Conservation (phyloP, 202 grass and related monocot species). For the Zizania palustris region DNA sequence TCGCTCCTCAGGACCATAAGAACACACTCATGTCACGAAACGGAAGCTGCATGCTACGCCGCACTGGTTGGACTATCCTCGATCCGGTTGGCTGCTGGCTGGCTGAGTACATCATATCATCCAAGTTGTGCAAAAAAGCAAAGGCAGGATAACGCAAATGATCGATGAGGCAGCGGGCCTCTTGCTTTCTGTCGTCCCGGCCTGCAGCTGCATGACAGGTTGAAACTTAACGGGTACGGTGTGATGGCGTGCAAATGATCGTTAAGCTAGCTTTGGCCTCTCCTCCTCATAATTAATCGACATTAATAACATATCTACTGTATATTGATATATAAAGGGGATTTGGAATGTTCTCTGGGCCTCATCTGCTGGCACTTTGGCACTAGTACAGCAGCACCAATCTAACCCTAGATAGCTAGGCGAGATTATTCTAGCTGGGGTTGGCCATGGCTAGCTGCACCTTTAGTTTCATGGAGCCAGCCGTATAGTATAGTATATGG, state of each 20-base stretch:
- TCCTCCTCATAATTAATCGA: not conserved
- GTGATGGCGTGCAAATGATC: constrained; percentile 38
- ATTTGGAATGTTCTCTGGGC: constrained; percentile 48
- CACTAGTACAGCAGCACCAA: not conserved
- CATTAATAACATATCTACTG: too few relatives aligned
- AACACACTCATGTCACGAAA: too few relatives aligned
- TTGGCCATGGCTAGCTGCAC: constrained; percentile 20
- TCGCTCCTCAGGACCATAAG: too few relatives aligned
- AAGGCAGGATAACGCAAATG: constrained; percentile 11
- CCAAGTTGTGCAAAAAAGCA: constrained; percentile 10
- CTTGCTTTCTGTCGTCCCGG: constrained; percentile 41
- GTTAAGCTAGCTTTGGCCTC: constrained; percentile 21
- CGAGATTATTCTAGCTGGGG: constrained; percentile 17
- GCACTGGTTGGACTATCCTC: not conserved
- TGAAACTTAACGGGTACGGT: too few relatives aligned
- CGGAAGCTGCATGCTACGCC: not conserved
- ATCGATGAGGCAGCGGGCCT: constrained; percentile 50
- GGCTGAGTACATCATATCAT: not conserved
- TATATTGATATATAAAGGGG: not conserved
- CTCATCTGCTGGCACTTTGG: constrained; percentile 31
- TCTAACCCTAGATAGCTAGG: not conserved
- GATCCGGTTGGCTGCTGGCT: too few relatives aligned
- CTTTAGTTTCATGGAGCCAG: constrained; percentile 39
- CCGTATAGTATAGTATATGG: too few relatives aligned
- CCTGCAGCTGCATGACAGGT: constrained; percentile 9